Conservation (phyloP, 1,284 basidiomycete species). For the Baeospora myosura region DNA sequence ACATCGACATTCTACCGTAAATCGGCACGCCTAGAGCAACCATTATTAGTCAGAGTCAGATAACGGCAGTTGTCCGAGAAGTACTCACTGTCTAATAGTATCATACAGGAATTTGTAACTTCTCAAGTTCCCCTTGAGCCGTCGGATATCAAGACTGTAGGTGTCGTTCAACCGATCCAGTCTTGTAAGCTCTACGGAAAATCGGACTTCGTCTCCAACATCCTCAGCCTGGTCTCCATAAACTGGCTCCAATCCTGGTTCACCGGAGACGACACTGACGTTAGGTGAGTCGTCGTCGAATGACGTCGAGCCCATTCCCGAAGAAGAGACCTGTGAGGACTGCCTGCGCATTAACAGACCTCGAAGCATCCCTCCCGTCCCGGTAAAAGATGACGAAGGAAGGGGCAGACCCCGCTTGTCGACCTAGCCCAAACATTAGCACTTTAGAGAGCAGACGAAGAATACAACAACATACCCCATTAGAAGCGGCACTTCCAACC, state of each 20-base stretch:
- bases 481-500: conserved; percentile 71
- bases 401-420: conserved; percentile 79
- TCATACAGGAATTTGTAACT: conserved; percentile 94
- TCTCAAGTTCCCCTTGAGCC: conserved; percentile 86
- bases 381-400: conserved; percentile 60
- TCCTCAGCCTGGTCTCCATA: conserved; percentile 78
- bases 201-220: conserved; percentile 87
- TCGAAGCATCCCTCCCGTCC: conserved; percentile 72
- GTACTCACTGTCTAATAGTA: conserved; percentile 77
- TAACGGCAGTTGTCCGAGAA: background rate
- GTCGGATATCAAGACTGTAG: conserved; percentile 83
- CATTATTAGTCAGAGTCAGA: conserved; percentile 9
- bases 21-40: conserved; percentile 32
- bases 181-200: conserved; percentile 85
- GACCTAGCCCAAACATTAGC: conserved; percentile 38
- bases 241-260: conserved; percentile 41
- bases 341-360: conserved; percentile 83
- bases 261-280: conserved; percentile 9
- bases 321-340: conserved; percentile 67
- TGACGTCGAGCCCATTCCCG: conserved; percentile 29
- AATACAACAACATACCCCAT: conserved; percentile 53
- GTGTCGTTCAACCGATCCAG: conserved; percentile 83
- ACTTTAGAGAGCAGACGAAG: conserved; percentile 5
- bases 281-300: conserved; percentile 37
- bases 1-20: conserved; percentile 15